These are phyloP conservation scores for Quercus glauca DNA, from an alignment of 306 rosid genomes.

Conservation along the genomic window DNA sequence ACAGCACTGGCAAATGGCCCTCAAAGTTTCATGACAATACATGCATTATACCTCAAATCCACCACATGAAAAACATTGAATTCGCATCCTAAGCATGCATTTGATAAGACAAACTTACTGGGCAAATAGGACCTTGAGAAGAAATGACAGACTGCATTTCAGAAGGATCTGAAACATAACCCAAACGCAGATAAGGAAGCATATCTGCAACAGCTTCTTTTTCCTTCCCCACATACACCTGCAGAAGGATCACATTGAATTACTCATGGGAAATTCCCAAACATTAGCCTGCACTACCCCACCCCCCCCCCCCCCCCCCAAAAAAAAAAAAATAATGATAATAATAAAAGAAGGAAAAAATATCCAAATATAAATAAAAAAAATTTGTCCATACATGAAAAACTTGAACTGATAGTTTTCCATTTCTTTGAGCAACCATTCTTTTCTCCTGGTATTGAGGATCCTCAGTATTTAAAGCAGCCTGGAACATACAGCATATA, in stretches of 20 bases:
- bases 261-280: not conserved
- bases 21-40: slow-evolving; percentile 6
- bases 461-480: slow-evolving; percentile 88
- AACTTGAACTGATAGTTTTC: slow-evolving; percentile 73
- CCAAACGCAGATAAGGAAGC: slow-evolving; percentile 89
- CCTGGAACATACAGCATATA: slow-evolving; percentile 45
- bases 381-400: slow-evolving; percentile 48
- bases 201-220: slow-evolving; percentile 73
- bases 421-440: slow-evolving; percentile 91
- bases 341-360: slow-evolving; percentile 5
- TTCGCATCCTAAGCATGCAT: not conserved
- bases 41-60: not conserved
- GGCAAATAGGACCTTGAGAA: slow-evolving; percentile 96
- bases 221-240: slow-evolving; percentile 82
- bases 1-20: slow-evolving; percentile 17
- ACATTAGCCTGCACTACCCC: not conserved
- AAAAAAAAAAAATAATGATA: not conserved
- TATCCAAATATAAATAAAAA: not conserved
- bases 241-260: slow-evolving; percentile 25
- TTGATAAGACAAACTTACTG: slow-evolving; percentile 51
- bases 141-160: slow-evolving; percentile 94
- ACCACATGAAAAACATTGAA: not conserved
- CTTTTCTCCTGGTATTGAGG: slow-evolving; percentile 97
- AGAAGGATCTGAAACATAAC: slow-evolving; percentile 95
- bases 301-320: not conserved